Percentiles rank a stretch among this genome's conserved stretches.
These are phyloP conservation scores for Colletotrichum cuscutae DNA, from an alignment of 2,329 filamentous ascomycete species.

Conservation along the genomic window DNA sequence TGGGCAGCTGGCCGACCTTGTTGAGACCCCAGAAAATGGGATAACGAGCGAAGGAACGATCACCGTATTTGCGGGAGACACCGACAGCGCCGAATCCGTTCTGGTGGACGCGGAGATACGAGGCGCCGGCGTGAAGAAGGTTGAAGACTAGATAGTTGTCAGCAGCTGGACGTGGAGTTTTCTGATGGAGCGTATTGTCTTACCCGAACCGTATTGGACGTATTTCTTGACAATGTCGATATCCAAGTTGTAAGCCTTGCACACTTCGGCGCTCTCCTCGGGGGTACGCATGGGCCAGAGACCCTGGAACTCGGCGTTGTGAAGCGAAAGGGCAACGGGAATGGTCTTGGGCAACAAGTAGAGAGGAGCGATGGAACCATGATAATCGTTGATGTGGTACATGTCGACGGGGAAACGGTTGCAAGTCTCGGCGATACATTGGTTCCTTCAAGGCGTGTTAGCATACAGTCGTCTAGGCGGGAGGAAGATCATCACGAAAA, in stretches of 20 bases:
- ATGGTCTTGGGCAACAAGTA: constrained; percentile 73
- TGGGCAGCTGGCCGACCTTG: constrained; percentile 71
- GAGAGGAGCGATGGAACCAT: constrained; percentile 71
- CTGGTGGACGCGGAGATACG: constrained; percentile 73
- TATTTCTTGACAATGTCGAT: constrained; percentile 67
- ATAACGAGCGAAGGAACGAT: constrained; percentile 73
- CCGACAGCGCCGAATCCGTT: constrained; percentile 75
- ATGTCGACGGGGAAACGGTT: constrained; percentile 70
- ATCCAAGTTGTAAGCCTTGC: constrained; percentile 71
- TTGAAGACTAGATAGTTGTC: constrained; percentile 64
- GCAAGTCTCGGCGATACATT: constrained; percentile 73
- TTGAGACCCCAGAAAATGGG: constrained; percentile 76
- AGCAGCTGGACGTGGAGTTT: not conserved
- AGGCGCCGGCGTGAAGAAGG: constrained; percentile 72
- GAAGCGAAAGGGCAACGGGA: constrained; percentile 71
- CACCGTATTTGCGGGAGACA: constrained; percentile 75
- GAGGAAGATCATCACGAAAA: not conserved
- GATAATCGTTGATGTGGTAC: constrained; percentile 75
- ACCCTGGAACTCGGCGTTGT: constrained; percentile 77
- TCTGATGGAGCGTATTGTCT: not conserved
- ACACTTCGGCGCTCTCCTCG: constrained; percentile 71
- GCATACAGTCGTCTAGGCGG: not conserved
- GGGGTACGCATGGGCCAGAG: constrained; percentile 74
- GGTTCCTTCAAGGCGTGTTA: constrained; percentile 52
- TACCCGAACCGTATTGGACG: constrained; percentile 70